A percentile compares a stretch with the other conserved stretches of the same genome.
phyloP scores from a whole-genome alignment of 2,329 filamentous ascomycete species.

The Aspergillus sp. region DNA sequence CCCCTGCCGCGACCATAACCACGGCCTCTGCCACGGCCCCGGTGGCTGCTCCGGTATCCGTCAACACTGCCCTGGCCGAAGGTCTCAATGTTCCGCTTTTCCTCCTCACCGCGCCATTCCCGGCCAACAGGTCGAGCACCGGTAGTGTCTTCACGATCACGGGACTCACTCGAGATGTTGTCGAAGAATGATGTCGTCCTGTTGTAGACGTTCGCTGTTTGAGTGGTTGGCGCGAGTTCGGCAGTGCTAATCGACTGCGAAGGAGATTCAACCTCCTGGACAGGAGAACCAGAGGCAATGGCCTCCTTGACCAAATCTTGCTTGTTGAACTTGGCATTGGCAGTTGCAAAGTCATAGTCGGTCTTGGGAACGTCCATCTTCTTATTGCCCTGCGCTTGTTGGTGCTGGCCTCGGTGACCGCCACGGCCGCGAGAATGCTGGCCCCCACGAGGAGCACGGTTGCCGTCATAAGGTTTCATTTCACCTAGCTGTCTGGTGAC shows the following conservation, averaged over 20 bases:
- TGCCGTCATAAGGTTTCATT: conserved; percentile 43
- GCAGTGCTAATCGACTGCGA: conserved; percentile 40
- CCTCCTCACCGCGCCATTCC: conserved; percentile 89
- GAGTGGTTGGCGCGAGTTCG: conserved; percentile 34
- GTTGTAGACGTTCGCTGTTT: conserved; percentile 64
- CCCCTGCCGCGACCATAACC: conserved; percentile 51
- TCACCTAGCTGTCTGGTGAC: conserved; percentile 48
- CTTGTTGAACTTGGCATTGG: conserved; percentile 89
- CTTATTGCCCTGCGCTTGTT: conserved; percentile 46
- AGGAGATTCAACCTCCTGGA: conserved; percentile 53
- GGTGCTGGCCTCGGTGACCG: conserved; percentile 44
- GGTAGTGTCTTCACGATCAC: conserved; percentile 75
- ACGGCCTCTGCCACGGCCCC: conserved; percentile 59
- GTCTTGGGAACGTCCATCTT: conserved; percentile 87
- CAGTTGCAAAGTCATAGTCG: conserved; percentile 86
- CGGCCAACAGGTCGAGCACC: conserved; percentile 70
- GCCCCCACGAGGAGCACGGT: conserved; percentile 38
- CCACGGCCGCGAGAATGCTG: conserved; percentile 47
- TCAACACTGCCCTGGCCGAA: conserved; percentile 97
- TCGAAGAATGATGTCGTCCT: conserved; percentile 93
- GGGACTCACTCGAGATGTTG: conserved; percentile 93
- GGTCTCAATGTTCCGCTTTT: conserved; percentile 94
- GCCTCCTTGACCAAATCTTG: conserved; percentile 86
- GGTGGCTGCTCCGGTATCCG: conserved; percentile 76
- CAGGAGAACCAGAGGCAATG: conserved; percentile 72